Conservation (phyloP, 495 filamentous ascomycete genomes). For the Neurospora sp. region DNA sequence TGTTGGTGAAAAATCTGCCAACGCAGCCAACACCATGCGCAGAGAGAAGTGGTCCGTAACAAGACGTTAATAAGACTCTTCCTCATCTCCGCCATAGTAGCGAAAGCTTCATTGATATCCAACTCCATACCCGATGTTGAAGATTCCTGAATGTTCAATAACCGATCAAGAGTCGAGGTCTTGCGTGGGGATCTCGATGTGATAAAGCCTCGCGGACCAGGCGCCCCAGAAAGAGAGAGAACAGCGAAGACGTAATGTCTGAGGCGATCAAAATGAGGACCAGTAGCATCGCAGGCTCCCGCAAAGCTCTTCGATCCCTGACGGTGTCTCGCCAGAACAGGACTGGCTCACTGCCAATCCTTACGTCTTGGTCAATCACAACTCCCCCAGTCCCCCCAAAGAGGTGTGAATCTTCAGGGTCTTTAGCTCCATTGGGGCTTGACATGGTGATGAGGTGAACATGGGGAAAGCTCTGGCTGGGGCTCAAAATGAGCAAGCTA, state of each 20-base stretch:
- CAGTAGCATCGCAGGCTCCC: not conserved
- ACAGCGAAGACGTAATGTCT: not conserved
- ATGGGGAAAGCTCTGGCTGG: not conserved
- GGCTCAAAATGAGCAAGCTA: not conserved
- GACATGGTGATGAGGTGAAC: not conserved
- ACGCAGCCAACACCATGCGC: not conserved
- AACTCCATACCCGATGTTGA: not conserved
- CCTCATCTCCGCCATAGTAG: not conserved
- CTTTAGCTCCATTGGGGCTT: not conserved
- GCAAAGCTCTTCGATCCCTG: not conserved
- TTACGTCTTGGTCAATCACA: not conserved
- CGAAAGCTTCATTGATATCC: not conserved
- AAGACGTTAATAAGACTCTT: not conserved
- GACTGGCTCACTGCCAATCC: not conserved
- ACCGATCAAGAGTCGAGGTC: not conserved
- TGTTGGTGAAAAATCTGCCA: not conserved
- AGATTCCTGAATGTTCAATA: not conserved
- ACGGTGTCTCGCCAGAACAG: not conserved
- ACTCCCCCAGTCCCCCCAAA: not conserved
- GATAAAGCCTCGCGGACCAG: not conserved
- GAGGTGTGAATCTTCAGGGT: not conserved
- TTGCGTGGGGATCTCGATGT: not conserved
- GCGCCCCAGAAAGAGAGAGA: too few species aligned
- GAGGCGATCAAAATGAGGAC: not conserved
- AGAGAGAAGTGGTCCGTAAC: not conserved